Conservation (phyloP, 2,329 filamentous ascomycete genomes). For the Endoconidiophora polonica region DNA sequence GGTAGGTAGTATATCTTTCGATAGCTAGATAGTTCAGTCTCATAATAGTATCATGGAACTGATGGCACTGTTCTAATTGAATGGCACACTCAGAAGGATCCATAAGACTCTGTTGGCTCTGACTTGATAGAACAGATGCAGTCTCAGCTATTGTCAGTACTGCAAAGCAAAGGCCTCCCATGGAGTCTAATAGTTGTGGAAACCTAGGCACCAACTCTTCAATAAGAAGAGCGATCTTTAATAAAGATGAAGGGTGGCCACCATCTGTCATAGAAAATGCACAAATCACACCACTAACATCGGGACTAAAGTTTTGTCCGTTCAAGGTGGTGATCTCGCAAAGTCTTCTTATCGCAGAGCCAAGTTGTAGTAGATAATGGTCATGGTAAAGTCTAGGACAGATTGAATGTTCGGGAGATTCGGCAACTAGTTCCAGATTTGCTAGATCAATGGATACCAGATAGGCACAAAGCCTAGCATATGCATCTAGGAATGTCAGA, state of each 20-base stretch:
- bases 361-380: neutral
- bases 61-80: neutral
- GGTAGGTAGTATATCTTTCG: neutral
- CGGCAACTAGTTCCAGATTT: neutral
- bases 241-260: neutral
- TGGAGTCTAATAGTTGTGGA: slow-evolving; percentile 1
- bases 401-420: neutral
- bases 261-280: neutral
- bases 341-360: neutral
- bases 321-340: neutral
- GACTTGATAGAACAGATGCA: neutral
- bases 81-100: neutral
- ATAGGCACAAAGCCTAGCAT: slow-evolving; percentile 33
- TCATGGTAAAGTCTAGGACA: neutral
- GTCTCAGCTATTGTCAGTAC: neutral
- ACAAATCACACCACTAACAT: neutral
- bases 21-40: neutral
- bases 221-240: neutral
- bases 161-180: neutral
- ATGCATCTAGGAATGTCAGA: slow-evolving; percentile 22
- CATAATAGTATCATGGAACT: neutral
- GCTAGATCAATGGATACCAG: slow-evolving; percentile 34
- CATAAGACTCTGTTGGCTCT: neutral
- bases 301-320: neutral
- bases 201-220: slow-evolving; percentile 1